Conservation (phyloP, 306 rosid species). For the Rosa chinensis region DNA sequence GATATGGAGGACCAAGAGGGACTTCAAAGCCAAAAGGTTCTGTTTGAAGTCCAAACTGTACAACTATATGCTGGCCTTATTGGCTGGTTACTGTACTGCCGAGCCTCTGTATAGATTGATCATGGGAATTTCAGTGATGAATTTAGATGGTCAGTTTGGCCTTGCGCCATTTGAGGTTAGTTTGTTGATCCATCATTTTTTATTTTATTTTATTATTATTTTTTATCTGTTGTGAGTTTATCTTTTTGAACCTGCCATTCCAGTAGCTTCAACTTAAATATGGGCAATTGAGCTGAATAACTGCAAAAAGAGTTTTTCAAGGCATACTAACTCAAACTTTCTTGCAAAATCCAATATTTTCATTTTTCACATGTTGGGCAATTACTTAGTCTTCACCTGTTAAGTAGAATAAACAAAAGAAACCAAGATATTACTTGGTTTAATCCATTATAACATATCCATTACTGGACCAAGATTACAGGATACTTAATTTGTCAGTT, state of each 20-base stretch:
- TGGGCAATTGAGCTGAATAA: neutral
- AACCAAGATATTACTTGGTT: neutral
- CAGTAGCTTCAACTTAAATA: slow-evolving; percentile 1
- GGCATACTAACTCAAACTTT: neutral
- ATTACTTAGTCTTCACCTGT: neutral
- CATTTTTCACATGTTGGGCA: neutral
- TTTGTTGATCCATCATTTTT: slow-evolving; percentile 11
- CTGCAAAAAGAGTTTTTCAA: neutral
- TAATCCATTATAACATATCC: neutral
- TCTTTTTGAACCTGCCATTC: neutral
- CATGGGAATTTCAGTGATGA: slow-evolving; percentile 73
- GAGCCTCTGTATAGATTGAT: slow-evolving; percentile 85
- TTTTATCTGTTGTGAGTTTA: neutral
- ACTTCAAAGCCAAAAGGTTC: slow-evolving; percentile 65
- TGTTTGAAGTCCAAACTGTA: slow-evolving; percentile 73
- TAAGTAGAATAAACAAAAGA: neutral
- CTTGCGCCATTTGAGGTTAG: slow-evolving; percentile 94
- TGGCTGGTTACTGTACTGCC: slow-evolving; percentile 69
- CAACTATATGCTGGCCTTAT: slow-evolving; percentile 62
- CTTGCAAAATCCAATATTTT: neutral
- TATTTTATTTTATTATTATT: too few species aligned
- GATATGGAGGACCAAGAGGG: slow-evolving; percentile 69
- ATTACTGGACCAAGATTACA: neutral
- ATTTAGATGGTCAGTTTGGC: slow-evolving; percentile 75
- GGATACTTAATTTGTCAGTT: neutral